Conservation (phyloP, 2,329 filamentous ascomycete genomes). For the Microdochium bolleyi region DNA sequence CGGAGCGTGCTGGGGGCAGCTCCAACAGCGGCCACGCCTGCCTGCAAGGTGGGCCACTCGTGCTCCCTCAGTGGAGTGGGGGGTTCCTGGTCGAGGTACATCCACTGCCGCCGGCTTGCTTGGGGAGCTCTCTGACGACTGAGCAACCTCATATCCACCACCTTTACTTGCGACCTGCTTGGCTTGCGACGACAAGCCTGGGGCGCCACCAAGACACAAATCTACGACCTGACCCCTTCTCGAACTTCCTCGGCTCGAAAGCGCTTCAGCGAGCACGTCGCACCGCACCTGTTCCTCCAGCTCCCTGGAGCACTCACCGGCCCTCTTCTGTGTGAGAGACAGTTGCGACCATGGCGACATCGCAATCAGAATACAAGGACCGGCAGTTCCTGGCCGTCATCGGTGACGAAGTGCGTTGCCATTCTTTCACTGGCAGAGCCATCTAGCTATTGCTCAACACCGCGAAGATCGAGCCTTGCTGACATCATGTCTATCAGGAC, state of each 20-base stretch:
- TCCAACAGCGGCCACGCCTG: neutral
- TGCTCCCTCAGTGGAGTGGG: neutral
- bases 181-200: too few species aligned
- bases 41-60: neutral
- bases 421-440: neutral
- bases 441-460: neutral
- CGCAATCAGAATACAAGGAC: conserved; percentile 63
- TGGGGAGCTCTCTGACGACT: neutral
- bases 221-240: too few species aligned
- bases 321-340: neutral
- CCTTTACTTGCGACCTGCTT: too few species aligned
- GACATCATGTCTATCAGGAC: conserved; percentile 48
- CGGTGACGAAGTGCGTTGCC: conserved; percentile 74
- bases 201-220: too few species aligned
- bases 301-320: neutral
- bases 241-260: too few species aligned
- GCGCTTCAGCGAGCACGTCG: too few species aligned
- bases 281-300: neutral
- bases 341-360: conserved; percentile 29
- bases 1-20: neutral
- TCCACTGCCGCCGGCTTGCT: neutral
- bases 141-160: neutral
- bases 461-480: neutral
- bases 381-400: conserved; percentile 96
- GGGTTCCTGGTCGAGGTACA: neutral